A percentile compares a stretch with the other conserved stretches of the same genome.
Conservation (phyloP, 2,329 filamentous ascomycete genomes). For the Xylaria sp. region DNA sequence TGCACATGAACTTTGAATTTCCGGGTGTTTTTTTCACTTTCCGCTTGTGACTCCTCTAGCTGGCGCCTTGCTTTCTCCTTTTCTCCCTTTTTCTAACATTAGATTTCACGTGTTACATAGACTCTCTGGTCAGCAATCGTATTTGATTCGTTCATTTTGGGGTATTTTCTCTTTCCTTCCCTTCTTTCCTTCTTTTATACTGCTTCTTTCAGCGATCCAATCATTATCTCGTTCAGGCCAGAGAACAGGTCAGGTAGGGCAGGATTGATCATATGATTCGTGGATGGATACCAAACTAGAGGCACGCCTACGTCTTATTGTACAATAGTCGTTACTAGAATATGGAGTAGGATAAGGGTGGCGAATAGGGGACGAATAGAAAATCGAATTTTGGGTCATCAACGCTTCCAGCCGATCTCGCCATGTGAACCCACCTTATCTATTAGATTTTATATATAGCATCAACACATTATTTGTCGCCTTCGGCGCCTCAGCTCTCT, state of each 20-base stretch:
- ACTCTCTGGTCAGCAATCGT: constrained; percentile 27
- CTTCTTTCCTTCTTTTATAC: constrained; percentile 2
- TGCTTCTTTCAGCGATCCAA: constrained; percentile 14
- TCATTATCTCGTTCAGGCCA: constrained; percentile 14
- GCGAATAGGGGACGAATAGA: constrained; percentile 25
- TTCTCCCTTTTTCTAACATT: neutral
- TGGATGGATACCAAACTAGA: constrained; percentile 21
- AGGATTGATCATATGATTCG: constrained; percentile 24
- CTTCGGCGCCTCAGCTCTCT: constrained; percentile 25
- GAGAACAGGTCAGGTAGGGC: constrained; percentile 17
- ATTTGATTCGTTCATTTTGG: constrained; percentile 10
- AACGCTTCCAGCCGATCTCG: constrained; percentile 26
- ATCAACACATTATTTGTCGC: constrained; percentile 16
- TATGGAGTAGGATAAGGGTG: constrained; percentile 1
- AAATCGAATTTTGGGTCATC: constrained; percentile 12
- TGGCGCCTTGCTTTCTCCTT: constrained; percentile 6
- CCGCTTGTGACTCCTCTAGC: constrained; percentile 18
- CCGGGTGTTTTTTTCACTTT: constrained; percentile 22
- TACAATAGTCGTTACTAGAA: constrained; percentile 27
- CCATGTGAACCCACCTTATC: constrained; percentile 20
- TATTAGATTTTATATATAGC: constrained; percentile 34
- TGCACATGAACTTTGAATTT: constrained; percentile 30
- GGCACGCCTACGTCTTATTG: constrained; percentile 23
- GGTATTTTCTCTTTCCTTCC: neutral
- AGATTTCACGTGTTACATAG: constrained; percentile 30